Evolutionary conservation across 1,284 basidiomycete species (phyloP).

Genomic region (Schizophyllum amplum): DNA sequence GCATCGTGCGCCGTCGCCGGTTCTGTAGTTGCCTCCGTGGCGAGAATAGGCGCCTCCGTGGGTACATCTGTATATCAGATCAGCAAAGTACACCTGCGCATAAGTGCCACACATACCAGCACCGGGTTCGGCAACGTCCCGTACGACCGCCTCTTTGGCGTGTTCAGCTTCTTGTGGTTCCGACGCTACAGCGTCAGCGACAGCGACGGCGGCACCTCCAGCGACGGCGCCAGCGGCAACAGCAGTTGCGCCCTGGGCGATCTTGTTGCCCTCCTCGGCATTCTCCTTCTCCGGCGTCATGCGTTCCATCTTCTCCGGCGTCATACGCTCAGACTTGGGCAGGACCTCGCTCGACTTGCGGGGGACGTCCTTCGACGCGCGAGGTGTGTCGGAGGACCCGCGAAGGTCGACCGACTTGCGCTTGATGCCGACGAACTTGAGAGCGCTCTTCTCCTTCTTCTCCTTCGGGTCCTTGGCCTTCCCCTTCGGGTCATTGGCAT

Average conservation of each 20-base stretch:
- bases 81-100: neutral
- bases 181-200: slow-evolving; percentile 9
- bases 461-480: slow-evolving; percentile 15
- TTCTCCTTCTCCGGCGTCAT: slow-evolving; percentile 11
- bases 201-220: slow-evolving; percentile 11
- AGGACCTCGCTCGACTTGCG: slow-evolving; percentile 16
- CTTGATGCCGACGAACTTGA: neutral
- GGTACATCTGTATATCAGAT: neutral
- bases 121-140: slow-evolving; percentile 1
- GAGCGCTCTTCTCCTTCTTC: slow-evolving; percentile 1
- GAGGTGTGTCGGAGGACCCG: slow-evolving; percentile 17
- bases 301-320: neutral
- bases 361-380: slow-evolving; percentile 17
- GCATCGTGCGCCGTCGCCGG: slow-evolving; percentile 1
- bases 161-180: slow-evolving; percentile 2
- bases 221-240: slow-evolving; percentile 3
- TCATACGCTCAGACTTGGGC: neutral
- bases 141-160: neutral
- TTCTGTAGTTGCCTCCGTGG: neutral
- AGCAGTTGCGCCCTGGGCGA: slow-evolving; percentile 1
- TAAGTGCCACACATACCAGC: neutral
- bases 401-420: neutral
- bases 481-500: slow-evolving; percentile 6
- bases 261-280: slow-evolving; percentile 9
- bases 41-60: neutral